Evolutionary conservation across 371 early-diverging fungal species (phyloP).

Genomic region (Conidiobolus incongruus): DNA sequence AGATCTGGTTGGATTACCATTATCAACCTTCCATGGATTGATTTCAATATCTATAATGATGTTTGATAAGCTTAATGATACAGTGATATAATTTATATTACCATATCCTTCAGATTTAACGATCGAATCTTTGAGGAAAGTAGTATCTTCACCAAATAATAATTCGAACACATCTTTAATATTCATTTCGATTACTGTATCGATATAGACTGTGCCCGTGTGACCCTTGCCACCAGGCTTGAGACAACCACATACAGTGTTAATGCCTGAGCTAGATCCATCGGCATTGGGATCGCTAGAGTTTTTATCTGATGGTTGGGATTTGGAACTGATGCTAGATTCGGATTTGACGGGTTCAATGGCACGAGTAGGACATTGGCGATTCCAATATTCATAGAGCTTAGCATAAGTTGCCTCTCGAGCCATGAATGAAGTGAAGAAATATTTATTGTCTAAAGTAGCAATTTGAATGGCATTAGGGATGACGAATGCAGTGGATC

Average conservation of each 20-base stretch:
- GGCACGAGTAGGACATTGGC: constrained; percentile 10
- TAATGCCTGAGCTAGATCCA: constrained; percentile 4
- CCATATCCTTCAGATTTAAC: too few species aligned
- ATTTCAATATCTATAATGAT: too few species aligned
- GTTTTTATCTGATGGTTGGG: too few species aligned
- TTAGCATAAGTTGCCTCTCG: constrained; percentile 53
- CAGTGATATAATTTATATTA: too few species aligned
- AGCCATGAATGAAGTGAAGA: constrained; percentile 60
- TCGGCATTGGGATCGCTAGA: not conserved
- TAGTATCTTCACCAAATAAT: constrained; percentile 12
- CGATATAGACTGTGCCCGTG: constrained; percentile 16
- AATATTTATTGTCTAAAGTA: constrained; percentile 45
- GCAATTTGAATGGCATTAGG: constrained; percentile 70
- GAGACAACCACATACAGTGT: constrained; percentile 5
- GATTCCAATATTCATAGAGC: constrained; percentile 38
- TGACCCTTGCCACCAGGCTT: constrained; percentile 2
- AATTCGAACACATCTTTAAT: constrained; percentile 14
- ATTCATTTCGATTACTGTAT: not conserved
- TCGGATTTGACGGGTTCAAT: constrained; percentile 9
- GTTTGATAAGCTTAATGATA: too few species aligned
- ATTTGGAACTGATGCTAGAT: not conserved
- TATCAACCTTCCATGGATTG: too few species aligned
- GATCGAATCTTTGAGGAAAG: constrained; percentile 8
- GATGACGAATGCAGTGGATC: constrained; percentile 53
- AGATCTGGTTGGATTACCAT: too few species aligned